Conservation (phyloP, 2,329 filamentous ascomycete genomes). For the Fusarium odoratissimum region DNA sequence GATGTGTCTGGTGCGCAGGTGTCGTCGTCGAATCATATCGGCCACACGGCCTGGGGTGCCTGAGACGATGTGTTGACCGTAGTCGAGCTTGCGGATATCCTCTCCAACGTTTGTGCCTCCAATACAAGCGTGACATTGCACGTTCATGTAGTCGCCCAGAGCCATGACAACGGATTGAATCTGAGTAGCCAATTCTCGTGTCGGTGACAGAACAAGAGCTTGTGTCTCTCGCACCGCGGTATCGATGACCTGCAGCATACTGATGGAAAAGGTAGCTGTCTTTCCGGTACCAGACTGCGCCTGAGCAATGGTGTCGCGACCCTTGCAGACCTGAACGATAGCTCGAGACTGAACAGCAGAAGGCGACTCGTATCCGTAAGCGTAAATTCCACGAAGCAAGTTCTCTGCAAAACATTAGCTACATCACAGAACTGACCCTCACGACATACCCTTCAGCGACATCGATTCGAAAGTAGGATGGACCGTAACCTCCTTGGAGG, state of each 20-base stretch:
- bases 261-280: constrained; percentile 96
- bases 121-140: constrained; percentile 98
- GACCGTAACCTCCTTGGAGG: constrained; percentile 96
- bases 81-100: constrained; percentile 96
- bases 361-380: constrained; percentile 97
- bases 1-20: constrained; percentile 70
- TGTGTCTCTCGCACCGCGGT: constrained; percentile 93
- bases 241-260: constrained; percentile 95
- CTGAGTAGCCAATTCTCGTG: constrained; percentile 95
- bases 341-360: constrained; percentile 98
- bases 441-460: constrained; percentile 81
- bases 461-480: constrained; percentile 95
- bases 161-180: constrained; percentile 99
- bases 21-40: constrained; percentile 70
- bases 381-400: constrained; percentile 95
- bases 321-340: constrained; percentile 99
- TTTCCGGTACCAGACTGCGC: constrained; percentile 98
- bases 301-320: constrained; percentile 97
- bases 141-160: constrained; percentile 99
- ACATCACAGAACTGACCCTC: neutral
- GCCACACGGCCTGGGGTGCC: constrained; percentile 95
- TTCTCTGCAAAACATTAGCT: constrained; percentile 70
- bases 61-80: constrained; percentile 97
- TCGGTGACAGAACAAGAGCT: constrained; percentile 94
- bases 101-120: constrained; percentile 98